Conservation (phyloP, 148 eudicot genomes). For the Heliosperma pusillum region DNA sequence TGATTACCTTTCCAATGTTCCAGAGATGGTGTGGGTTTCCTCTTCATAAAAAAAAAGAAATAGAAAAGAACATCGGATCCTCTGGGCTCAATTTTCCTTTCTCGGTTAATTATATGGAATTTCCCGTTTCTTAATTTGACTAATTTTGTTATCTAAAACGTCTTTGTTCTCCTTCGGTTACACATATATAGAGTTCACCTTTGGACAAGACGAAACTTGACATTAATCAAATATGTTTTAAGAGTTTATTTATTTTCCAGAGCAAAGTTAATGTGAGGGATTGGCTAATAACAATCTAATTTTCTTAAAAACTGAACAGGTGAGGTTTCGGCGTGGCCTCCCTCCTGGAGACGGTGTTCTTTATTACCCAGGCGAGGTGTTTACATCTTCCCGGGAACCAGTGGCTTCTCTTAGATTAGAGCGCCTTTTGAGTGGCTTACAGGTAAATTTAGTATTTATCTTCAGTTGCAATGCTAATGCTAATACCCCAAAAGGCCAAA, state of each 20-base stretch:
- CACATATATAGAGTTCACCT: background rate
- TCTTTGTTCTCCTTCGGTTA: no score
- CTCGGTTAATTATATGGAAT: no score
- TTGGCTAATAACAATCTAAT: background rate
- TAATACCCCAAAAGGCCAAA: background rate
- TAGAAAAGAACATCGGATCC: background rate
- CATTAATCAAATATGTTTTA: background rate
- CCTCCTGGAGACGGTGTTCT: constrained; percentile 99
- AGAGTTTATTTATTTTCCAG: background rate
- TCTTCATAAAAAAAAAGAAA: background rate
- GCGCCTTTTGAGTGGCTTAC: constrained; percentile 93
- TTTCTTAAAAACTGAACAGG: constrained; percentile 34
- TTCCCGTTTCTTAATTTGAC: no score
- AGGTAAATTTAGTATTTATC: constrained; percentile 40
- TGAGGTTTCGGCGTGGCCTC: constrained; percentile 92
- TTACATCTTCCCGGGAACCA: constrained; percentile 80
- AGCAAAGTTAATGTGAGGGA: background rate
- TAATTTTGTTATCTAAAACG: no score
- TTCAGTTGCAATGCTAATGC: background rate
- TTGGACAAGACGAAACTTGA: background rate
- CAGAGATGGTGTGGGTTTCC: background rate
- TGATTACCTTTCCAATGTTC: background rate
- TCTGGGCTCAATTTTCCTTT: no score
- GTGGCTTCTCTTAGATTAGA: constrained; percentile 91
- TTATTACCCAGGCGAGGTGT: constrained; percentile 94